phyloP scores from a whole-genome alignment of 2,329 filamentous ascomycete genomes.

The Penicillium digitatum region DNA sequence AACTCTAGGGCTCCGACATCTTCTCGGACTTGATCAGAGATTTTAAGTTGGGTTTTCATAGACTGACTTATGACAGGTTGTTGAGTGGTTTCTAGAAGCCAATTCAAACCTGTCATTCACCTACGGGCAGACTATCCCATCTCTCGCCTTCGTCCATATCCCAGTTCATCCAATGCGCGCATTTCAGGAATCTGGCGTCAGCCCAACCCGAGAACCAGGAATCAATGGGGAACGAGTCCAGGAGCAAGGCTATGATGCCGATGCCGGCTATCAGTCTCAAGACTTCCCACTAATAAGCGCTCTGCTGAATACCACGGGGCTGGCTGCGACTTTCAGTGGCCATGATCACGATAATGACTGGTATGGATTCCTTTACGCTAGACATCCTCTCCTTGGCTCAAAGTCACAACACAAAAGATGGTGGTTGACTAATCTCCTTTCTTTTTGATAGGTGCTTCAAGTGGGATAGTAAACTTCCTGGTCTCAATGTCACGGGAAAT shows the following conservation, averaged over 20 bases:
- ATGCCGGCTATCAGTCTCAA: slow-evolving; percentile 40
- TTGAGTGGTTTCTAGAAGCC: slow-evolving; percentile 45
- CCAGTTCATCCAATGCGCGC: slow-evolving; percentile 44
- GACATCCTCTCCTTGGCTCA: background rate
- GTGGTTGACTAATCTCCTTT: slow-evolving; percentile 13
- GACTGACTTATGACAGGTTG: slow-evolving; percentile 20
- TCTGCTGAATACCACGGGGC: slow-evolving; percentile 51
- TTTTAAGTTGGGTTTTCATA: background rate
- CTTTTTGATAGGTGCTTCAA: slow-evolving; percentile 37
- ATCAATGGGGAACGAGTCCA: slow-evolving; percentile 47
- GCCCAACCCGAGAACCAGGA: slow-evolving; percentile 44
- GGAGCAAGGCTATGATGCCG: slow-evolving; percentile 20
- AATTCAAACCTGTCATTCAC: slow-evolving; percentile 26
- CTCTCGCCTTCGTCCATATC: slow-evolving; percentile 55
- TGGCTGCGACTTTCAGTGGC: slow-evolving; percentile 59
- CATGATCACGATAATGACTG: slow-evolving; percentile 64
- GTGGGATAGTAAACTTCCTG: slow-evolving; percentile 31
- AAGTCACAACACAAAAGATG: background rate
- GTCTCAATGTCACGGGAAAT: slow-evolving; percentile 39
- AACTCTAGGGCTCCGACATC: background rate
- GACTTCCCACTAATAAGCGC: slow-evolving; percentile 63
- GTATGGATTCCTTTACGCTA: slow-evolving; percentile 36
- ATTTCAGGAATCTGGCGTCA: slow-evolving; percentile 45
- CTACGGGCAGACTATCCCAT: slow-evolving; percentile 43
- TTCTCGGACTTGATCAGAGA: background rate